These are phyloP conservation scores for Nicotiana paniculata DNA, from an alignment of 257 asterid genomes.

Conservation along the genomic window DNA sequence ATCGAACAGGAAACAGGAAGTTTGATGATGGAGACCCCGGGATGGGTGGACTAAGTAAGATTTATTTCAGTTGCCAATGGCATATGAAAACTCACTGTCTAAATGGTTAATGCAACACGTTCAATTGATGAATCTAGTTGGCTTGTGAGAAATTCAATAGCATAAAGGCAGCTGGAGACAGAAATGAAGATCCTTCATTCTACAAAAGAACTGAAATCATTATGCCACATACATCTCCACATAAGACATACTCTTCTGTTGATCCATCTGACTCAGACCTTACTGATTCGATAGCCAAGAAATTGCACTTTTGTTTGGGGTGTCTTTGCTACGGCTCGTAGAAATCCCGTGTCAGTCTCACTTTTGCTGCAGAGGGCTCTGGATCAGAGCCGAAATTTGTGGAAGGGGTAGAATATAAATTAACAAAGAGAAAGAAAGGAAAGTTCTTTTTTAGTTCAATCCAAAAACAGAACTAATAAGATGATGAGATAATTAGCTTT, in stretches of 20 bases:
- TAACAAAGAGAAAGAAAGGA: neutral
- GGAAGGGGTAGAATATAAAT: neutral
- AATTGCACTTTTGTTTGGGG: neutral
- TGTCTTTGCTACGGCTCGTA: neutral
- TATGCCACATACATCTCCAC: neutral
- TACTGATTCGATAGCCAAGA: neutral
- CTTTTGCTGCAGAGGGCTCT: neutral
- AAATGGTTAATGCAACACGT: no score
- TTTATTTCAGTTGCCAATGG: neutral
- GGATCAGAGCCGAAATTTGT: neutral
- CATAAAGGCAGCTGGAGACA: no score
- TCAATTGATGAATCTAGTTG: no score
- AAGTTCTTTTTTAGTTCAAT: neutral
- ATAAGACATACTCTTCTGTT: neutral
- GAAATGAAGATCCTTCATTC: neutral
- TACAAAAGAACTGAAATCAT: neutral
- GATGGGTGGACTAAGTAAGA: neutral
- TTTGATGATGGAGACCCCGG: neutral
- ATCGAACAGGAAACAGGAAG: neutral
- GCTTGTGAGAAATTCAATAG: no score
- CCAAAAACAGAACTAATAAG: neutral
- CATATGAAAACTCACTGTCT: no score
- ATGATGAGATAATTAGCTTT: neutral
- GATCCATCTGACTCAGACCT: no score
- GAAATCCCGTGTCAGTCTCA: neutral